Evolutionary conservation across 2,329 filamentous ascomycete genomes (phyloP).

Genomic region (Bipolaris bicolor): DNA sequence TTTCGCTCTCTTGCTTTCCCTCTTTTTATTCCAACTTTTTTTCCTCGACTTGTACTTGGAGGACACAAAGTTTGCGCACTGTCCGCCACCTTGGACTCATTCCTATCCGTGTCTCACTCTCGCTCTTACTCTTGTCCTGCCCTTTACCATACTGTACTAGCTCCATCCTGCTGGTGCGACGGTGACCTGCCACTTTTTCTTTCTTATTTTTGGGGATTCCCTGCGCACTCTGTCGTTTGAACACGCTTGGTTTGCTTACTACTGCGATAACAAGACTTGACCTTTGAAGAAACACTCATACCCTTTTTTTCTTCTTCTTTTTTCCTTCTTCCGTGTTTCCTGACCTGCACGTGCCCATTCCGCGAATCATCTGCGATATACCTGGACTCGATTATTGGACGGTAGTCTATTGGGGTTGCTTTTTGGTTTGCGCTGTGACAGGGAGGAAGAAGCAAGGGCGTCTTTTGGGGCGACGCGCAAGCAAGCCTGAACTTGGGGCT

Average conservation of each 20-base stretch:
- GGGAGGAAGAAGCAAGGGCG: neutral
- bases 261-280: neutral
- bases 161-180: neutral
- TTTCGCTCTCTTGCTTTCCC: neutral
- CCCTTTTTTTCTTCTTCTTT: neutral
- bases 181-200: neutral
- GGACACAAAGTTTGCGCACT: neutral
- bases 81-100: neutral
- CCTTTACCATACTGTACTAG: neutral
- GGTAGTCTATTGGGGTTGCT: neutral
- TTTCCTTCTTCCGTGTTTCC: neutral
- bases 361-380: neutral
- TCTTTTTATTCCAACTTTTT: neutral
- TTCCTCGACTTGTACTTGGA: neutral
- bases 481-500: neutral
- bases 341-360: neutral
- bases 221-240: neutral
- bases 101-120: neutral
- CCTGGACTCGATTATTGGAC: neutral
- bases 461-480: neutral
- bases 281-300: neutral
- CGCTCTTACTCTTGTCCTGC: neutral
- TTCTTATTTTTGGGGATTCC: neutral
- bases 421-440: conserved; percentile 2
- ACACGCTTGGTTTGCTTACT: neutral